A percentile compares a stretch with the other conserved stretches of the same genome.
Conservation (phyloP, 106 monocot genomes). For the Amphibolis antarctica region DNA sequence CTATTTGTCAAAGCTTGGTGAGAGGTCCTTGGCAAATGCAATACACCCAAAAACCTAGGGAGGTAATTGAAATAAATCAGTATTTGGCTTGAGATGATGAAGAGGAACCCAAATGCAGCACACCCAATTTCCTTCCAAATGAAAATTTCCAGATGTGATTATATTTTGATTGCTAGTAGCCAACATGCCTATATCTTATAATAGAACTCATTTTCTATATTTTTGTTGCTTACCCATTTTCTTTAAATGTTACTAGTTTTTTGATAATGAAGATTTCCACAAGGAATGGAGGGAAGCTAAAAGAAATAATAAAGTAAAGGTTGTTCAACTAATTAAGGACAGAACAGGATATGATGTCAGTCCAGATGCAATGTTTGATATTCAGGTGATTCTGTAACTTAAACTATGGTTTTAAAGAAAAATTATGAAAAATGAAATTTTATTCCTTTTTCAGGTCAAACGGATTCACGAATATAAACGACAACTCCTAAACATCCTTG, state of each 20-base stretch:
- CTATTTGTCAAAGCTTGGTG: no score
- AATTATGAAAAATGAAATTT: background rate
- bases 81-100: no score
- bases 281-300: constrained; percentile 83
- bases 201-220: no score
- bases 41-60: no score
- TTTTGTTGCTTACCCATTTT: no score
- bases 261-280: constrained; percentile 78
- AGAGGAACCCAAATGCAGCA: no score
- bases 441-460: constrained; percentile 48
- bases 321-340: constrained; percentile 69
- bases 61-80: no score
- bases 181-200: no score
- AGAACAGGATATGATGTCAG: constrained; percentile 89
- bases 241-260: constrained; percentile 39
- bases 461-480: constrained; percentile 97
- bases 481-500: constrained; percentile 80
- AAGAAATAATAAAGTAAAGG: constrained; percentile 74
- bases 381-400: constrained; percentile 46
- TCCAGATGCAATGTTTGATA: constrained; percentile 94
- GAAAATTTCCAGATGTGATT: no score
- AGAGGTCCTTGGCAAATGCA: no score
- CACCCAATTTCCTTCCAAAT: no score
- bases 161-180: no score
- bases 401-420: background rate